phyloP scores from a whole-genome alignment of 2,329 filamentous ascomycete species.

The Zymoseptoria brevis region DNA sequence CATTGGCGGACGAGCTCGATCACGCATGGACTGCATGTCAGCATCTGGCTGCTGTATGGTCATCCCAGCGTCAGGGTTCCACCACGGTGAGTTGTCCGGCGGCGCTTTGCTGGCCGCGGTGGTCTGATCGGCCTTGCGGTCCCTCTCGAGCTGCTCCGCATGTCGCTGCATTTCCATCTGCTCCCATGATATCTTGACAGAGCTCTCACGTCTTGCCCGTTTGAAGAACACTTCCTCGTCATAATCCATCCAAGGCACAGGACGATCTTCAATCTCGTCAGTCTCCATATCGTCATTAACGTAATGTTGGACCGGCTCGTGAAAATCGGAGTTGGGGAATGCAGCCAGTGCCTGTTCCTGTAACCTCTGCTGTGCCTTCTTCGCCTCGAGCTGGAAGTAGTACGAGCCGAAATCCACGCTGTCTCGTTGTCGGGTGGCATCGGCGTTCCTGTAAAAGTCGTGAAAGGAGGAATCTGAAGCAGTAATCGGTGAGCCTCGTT shows the following conservation, averaged over 20 bases:
- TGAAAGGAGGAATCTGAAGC: conserved; percentile 41
- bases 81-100: conserved; percentile 30
- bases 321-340: conserved; percentile 62
- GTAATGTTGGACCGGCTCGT: conserved; percentile 65
- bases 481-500: conserved; percentile 35
- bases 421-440: conserved; percentile 50
- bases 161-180: conserved; percentile 74
- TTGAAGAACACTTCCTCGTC: conserved; percentile 31
- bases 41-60: conserved; percentile 29
- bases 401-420: conserved; percentile 72
- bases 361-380: conserved; percentile 70
- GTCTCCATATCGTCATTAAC: conserved; percentile 46
- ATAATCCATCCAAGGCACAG: conserved; percentile 30
- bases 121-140: conserved; percentile 37
- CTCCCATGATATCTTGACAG: conserved; percentile 61
- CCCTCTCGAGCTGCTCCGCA: conserved; percentile 55
- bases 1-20: conserved; percentile 69
- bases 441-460: conserved; percentile 43
- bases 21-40: conserved; percentile 48
- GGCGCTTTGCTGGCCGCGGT: conserved; percentile 22
- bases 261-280: conserved; percentile 31
- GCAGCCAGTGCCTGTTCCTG: conserved; percentile 68
- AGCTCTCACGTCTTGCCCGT: conserved; percentile 48
- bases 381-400: conserved; percentile 69
- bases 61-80: conserved; percentile 29